A percentile compares a stretch with the other conserved stretches of the same genome.
Conservation (phyloP, 2,329 filamentous ascomycete species). For the Fusarium virguliforme region DNA sequence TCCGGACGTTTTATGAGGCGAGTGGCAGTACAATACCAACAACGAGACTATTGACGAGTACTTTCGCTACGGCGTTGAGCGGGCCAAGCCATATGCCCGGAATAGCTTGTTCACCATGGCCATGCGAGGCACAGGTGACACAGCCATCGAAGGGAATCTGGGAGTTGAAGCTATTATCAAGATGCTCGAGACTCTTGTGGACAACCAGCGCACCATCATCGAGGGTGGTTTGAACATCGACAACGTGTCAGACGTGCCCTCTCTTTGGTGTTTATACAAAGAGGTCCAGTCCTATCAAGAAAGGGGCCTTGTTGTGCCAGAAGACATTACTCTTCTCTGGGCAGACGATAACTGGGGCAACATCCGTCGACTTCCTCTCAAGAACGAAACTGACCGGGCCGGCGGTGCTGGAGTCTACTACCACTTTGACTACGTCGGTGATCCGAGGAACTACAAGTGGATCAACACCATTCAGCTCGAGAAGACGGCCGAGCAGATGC, state of each 20-base stretch:
- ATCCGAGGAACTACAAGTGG: slow-evolving; percentile 74
- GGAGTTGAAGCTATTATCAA: slow-evolving; percentile 63
- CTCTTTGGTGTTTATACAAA: slow-evolving; percentile 78
- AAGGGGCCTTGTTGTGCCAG: slow-evolving; percentile 70
- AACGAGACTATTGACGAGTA: slow-evolving; percentile 78
- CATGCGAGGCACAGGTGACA: slow-evolving; percentile 81
- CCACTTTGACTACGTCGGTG: slow-evolving; percentile 76
- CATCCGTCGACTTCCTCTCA: slow-evolving; percentile 70
- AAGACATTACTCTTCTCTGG: slow-evolving; percentile 75
- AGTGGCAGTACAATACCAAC: slow-evolving; percentile 80
- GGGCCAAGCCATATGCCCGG: slow-evolving; percentile 76
- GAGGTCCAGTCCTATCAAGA: slow-evolving; percentile 77
- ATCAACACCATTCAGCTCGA: slow-evolving; percentile 64
- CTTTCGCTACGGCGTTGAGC: slow-evolving; percentile 76
- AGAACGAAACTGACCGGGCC: slow-evolving; percentile 66
- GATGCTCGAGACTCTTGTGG: slow-evolving; percentile 45
- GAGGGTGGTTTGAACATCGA: slow-evolving; percentile 22
- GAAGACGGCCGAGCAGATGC: slow-evolving; percentile 59
- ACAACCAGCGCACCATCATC: slow-evolving; percentile 59
- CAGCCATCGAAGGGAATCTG: slow-evolving; percentile 68
- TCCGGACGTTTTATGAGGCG: slow-evolving; percentile 67
- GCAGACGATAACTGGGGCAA: slow-evolving; percentile 77
- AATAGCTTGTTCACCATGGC: slow-evolving; percentile 77
- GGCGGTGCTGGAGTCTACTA: slow-evolving; percentile 74
- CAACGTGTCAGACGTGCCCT: slow-evolving; percentile 51